Conservation (phyloP, 148 eudicot species). For the Rhododendron ovatum region DNA sequence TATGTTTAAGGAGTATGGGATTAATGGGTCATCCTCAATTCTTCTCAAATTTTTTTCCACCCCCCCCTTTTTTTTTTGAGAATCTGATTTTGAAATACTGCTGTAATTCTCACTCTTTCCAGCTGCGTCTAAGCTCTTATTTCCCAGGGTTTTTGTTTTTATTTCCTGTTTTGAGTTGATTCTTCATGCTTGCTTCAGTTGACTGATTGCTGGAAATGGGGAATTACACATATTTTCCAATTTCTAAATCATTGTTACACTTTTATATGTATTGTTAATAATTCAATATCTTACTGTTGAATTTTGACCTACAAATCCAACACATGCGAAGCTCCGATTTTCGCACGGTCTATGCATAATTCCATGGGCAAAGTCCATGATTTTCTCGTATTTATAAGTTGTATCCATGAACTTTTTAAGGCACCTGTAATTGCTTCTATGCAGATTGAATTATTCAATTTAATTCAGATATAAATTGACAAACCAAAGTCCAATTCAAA, state of each 20-base stretch:
- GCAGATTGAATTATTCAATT: not conserved
- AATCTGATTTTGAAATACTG: not conserved
- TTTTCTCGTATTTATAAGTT: not conserved
- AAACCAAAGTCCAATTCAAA: not conserved
- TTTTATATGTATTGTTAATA: not conserved
- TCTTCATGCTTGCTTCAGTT: conserved; percentile 1
- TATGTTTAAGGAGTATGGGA: not conserved
- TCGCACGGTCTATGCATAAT: not conserved
- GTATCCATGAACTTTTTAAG: not conserved
- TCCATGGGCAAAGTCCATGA: not conserved
- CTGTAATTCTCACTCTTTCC: not conserved
- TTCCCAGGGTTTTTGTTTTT: not conserved
- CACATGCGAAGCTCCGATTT: not conserved
- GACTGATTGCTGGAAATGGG: not conserved
- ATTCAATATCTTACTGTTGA: conserved; percentile 2
- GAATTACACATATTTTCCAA: not conserved
- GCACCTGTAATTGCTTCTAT: not conserved
- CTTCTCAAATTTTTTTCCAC: not conserved
- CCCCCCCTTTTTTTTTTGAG: not conserved
- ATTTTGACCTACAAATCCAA: conserved; percentile 3
- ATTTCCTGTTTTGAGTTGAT: not conserved
- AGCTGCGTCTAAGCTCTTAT: not conserved
- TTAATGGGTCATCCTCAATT: not conserved
- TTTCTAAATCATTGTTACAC: not conserved
- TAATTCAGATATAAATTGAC: not conserved